Evolutionary conservation across 2,329 filamentous ascomycete species (phyloP), one percentile per base, ranked within the genome.

Genomic region (Hypomyces rosellus): DNA sequence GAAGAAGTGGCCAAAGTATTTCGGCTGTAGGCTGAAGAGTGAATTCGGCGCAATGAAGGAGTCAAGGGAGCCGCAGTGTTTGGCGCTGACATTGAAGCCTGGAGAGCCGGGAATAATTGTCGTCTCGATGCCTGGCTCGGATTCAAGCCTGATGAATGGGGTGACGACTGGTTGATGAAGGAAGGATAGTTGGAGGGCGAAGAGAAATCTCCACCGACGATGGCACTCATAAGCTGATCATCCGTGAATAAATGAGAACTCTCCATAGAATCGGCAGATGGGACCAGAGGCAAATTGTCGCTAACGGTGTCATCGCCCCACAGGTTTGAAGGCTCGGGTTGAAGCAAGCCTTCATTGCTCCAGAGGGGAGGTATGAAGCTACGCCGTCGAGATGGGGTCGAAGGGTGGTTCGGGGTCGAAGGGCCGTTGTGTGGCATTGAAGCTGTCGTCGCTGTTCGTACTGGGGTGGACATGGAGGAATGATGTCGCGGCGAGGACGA

Each of bases 181-280:
- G 61, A 55, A 5, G 66, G 65, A 45, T 69, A 69, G 13, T 55
- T 61, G 16, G 68, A 69, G 18, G 67, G 67, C 2, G 68, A 70
- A 9, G 66, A 69, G 48, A 67, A 67, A 13, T 66, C 60, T 46
- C 52, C 52, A 37, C 63, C 59, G 38, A 57, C 53, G 22, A 70
- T 48, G n/a, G 52, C 55, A 38, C 47, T 48, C 16, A 69, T 53
- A 34, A 58, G 59, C 14, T 55, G 49, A 38, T 64, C 58, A 20
- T 65, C 61, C 16, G 30, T n/a, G 9, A 42, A 11, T 22, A 16
- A 25, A 33, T 25, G 20, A 22, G 41, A 44, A 3, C 43, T 25
- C 12, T 33, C 4, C 8, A 14, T 4, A 12, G 38, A 30, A 15
- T 18, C 16, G 15, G 48, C 11, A 9, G 45, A 20, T 38, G 37